Evolutionary conservation across 805 yeast species (phyloP).

Genomic region (Saturnispora saitoi): DNA sequence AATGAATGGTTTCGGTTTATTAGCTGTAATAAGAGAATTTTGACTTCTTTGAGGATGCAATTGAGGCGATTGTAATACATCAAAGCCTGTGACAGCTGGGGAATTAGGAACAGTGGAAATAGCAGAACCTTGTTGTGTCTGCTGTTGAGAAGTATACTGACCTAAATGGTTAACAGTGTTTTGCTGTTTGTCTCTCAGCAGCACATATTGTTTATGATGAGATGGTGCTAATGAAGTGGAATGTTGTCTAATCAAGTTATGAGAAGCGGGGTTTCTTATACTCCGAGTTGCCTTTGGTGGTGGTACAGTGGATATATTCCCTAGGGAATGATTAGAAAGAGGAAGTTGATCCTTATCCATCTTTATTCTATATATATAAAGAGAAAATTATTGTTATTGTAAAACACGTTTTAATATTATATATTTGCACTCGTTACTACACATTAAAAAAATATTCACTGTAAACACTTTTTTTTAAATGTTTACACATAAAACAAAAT

Average conservation of each 20-base stretch:
- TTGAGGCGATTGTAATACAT: conserved; percentile 9
- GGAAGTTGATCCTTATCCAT: background rate
- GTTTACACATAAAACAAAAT: no score
- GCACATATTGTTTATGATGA: conserved; percentile 27
- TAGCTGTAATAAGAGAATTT: background rate
- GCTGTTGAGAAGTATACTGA: background rate
- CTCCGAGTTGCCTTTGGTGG: conserved; percentile 8
- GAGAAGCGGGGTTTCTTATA: conserved; percentile 16
- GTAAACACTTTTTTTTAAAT: no score
- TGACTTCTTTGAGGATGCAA: conserved; percentile 10
- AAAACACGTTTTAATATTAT: background rate
- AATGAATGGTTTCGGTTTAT: conserved; percentile 19
- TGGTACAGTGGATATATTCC: background rate
- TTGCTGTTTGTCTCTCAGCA: conserved; percentile 22
- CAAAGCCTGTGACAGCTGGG: conserved; percentile 11
- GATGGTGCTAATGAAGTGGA: conserved; percentile 13
- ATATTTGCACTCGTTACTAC: background rate
- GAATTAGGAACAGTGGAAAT: conserved; percentile 10
- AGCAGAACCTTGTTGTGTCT: background rate
- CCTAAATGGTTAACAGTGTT: background rate
- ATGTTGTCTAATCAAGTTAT: conserved; percentile 14
- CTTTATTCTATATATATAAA: background rate
- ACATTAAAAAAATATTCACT: no score
- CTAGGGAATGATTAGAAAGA: background rate
- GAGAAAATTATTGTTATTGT: background rate